A percentile compares a stretch with the other conserved stretches of the same genome.
phyloP scores from a whole-genome alignment of 257 asterid species.

The Solanum bulbocastanum region DNA sequence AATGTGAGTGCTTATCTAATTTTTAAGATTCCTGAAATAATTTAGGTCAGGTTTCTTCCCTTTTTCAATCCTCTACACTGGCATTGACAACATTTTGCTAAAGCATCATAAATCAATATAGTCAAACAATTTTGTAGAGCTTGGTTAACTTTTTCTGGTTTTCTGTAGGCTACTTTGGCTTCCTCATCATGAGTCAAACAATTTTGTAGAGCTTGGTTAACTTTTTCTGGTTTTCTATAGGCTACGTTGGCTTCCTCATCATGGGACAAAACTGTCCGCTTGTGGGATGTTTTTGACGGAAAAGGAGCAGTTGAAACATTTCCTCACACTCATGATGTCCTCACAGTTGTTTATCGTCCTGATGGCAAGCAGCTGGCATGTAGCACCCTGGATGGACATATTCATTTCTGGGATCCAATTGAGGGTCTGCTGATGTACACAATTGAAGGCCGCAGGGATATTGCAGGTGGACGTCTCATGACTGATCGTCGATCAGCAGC shows the following conservation, averaged over 20 bases:
- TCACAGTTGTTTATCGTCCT: conserved; percentile 77
- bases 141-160: conserved; percentile 3
- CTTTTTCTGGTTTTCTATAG: conserved; percentile 25
- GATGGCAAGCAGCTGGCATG: conserved; percentile 96
- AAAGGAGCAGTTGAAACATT: conserved; percentile 84
- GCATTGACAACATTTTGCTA: not conserved
- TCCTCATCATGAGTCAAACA: conserved; percentile 97
- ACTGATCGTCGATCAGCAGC: conserved; percentile 94
- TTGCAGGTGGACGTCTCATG: conserved; percentile 99
- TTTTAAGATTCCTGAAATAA: not conserved
- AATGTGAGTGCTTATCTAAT: conserved; percentile 38
- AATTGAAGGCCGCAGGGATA: conserved; percentile 95
- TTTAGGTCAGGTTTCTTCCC: not conserved
- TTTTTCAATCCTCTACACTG: not conserved
- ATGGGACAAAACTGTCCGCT: conserved; percentile 91
- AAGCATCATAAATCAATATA: not conserved
- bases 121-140: not conserved
- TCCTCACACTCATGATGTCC: conserved; percentile 90
- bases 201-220: not conserved
- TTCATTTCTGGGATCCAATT: conserved; percentile 94
- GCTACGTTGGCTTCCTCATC: conserved; percentile 90
- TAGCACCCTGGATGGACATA: conserved; percentile 90
- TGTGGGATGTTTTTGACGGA: conserved; percentile 96
- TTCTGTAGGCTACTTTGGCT: conserved; percentile 62
- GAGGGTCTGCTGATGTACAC: conserved; percentile 78